Evolutionary conservation across 2,329 filamentous ascomycete species (phyloP), one percentile per base, ranked within the genome.

Genomic region (Pseudocercospora crystallina): DNA sequence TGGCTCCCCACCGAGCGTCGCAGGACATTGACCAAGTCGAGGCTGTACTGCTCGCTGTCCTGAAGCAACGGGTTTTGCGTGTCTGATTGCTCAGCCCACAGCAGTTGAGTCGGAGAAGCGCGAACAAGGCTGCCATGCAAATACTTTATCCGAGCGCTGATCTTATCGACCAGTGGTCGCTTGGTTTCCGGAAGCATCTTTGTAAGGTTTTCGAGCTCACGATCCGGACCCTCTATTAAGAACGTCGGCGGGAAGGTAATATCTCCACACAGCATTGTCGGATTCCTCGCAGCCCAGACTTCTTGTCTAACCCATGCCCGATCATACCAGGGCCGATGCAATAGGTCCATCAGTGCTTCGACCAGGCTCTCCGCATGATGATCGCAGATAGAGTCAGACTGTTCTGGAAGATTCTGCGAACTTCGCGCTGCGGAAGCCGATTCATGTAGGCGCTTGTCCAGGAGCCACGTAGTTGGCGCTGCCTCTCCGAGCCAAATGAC

Each of bases 241-340:
- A 42, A 29, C 26, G 30, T 30, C 26, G 30, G 30, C 13, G 39
- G 39, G 1, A 42, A 30, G 1, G 5, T 20, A 3, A 42, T 31
- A 5, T 42, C 10, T n/a, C 39, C 39, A 13, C 39, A 42, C 2
- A 42, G 12, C 39, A 42, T 42, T 2, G 39, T 42, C 13, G 20
- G 39, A 14, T 42, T 14, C n/a, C 39, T 26, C 11, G 39, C 39
- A 31, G 39, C 39, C 39, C 39, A 42, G 30, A 42, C 32, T 5
- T 42, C 39, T 30, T 42, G 39, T 7, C 32, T 42, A 9, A 42
- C 32, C 39, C 39, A 42, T 2, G 39, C 39, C 11, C 39, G 26
- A 9, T 42, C 39, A 29, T 42, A 42, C 39, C 39, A 42, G 39
- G 17, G 12, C 15, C 39, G 39, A 13, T 42, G 39, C 3, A 42